Evolutionary conservation across 2,329 filamentous ascomycete species (phyloP).

Genomic region (Nemania sp.): DNA sequence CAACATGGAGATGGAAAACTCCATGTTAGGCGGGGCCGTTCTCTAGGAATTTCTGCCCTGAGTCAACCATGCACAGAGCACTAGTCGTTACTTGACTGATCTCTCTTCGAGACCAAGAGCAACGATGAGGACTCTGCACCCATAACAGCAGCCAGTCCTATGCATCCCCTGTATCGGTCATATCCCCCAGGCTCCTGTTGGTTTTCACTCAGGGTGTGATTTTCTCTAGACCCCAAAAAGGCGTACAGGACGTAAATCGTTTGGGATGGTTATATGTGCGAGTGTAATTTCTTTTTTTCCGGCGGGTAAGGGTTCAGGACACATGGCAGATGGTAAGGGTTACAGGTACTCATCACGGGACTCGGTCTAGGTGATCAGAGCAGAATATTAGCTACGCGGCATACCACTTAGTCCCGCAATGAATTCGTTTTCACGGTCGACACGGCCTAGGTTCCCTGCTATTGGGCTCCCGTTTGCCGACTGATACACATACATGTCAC

Average conservation of each 20-base stretch:
- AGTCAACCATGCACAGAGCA: neutral
- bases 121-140: slow-evolving; percentile 2
- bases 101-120: neutral
- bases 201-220: slow-evolving; percentile 20
- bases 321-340: slow-evolving; percentile 37
- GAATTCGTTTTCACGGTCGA: neutral
- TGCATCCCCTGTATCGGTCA: neutral
- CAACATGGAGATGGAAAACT: slow-evolving; percentile 54
- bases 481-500: slow-evolving; percentile 12
- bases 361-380: slow-evolving; percentile 27
- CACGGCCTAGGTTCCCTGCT: neutral
- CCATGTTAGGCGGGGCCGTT: slow-evolving; percentile 53
- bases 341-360: slow-evolving; percentile 32
- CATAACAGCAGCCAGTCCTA: slow-evolving; percentile 10
- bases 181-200: slow-evolving; percentile 16
- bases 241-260: slow-evolving; percentile 35
- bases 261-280: slow-evolving; percentile 31
- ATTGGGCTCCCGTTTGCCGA: slow-evolving; percentile 16
- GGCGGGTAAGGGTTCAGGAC: slow-evolving; percentile 29
- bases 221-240: slow-evolving; percentile 33
- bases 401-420: slow-evolving; percentile 12
- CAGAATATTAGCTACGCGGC: slow-evolving; percentile 27
- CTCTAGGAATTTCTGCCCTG: slow-evolving; percentile 48
- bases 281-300: slow-evolving; percentile 34
- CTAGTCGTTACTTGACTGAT: neutral